These are phyloP conservation scores for Cicer bijugum DNA, from an alignment of 306 rosid genomes.

Conservation along the genomic window DNA sequence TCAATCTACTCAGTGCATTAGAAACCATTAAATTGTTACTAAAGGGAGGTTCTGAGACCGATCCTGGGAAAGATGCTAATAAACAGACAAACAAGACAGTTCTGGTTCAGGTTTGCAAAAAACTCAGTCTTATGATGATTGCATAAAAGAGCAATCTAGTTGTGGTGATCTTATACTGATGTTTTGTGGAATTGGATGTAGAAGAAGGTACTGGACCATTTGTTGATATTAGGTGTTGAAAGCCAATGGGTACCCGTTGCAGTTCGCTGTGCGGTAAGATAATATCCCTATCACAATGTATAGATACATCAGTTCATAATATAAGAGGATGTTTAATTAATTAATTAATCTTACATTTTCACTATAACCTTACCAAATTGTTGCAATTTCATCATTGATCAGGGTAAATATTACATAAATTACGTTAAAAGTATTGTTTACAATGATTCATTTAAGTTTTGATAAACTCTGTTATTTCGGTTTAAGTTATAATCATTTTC, in stretches of 20 bases:
- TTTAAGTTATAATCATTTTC: no score
- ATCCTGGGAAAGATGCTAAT: slow-evolving; percentile 77
- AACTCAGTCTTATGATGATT: slow-evolving; percentile 28
- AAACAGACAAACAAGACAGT: slow-evolving; percentile 73
- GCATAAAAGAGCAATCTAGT: slow-evolving; percentile 38
- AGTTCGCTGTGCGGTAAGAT: slow-evolving; percentile 77
- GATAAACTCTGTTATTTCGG: no score
- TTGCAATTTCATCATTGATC: no score
- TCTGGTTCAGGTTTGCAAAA: slow-evolving; percentile 77
- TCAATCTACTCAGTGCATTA: slow-evolving; percentile 82
- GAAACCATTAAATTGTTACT: slow-evolving; percentile 80
- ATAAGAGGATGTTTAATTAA: background rate
- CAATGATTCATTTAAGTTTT: no score
- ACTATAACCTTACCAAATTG: background rate
- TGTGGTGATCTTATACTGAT: slow-evolving; percentile 45
- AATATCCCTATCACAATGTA: slow-evolving; percentile 24
- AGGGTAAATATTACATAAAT: no score
- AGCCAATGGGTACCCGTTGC: slow-evolving; percentile 95
- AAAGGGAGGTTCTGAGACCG: slow-evolving; percentile 73
- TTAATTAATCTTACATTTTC: background rate
- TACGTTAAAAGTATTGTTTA: no score
- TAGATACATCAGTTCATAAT: background rate
- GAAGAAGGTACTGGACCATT: slow-evolving; percentile 84
- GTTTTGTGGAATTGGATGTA: slow-evolving; percentile 49
- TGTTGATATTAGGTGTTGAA: slow-evolving; percentile 84